Evolutionary conservation across 202 grass and related monocot species (phyloP), one percentile per base, ranked within the genome.

Genomic region (Miscanthus sacchariflorus): DNA sequence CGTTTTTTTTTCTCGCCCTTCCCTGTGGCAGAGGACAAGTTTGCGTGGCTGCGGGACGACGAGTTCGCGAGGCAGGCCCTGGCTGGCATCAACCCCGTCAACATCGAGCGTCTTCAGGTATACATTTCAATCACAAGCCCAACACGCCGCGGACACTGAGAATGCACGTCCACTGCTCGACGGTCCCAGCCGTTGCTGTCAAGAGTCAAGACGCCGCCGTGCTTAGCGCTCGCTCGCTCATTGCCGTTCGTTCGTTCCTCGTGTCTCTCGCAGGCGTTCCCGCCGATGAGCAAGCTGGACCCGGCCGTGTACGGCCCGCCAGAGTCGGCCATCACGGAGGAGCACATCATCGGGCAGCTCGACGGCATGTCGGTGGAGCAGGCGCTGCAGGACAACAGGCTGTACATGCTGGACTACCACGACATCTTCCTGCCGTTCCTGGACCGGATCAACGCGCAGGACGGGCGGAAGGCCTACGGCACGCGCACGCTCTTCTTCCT

Each of bases 401-500:
- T 98, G 1, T 98, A 96, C 91, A 92, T 96, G 70, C 64, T 98
- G 70, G 94, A 98, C 80, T 98, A 87, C 77, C 96, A 98, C 79
- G 96, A 98, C 50, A 87, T 95, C 50, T 96, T 93, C 87, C 67
- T 98, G 13, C 96, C 96, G 7, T 96, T 95, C 79, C 70, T 98
- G 39, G 91, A 96, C 59, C 35, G 84, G 77, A 95, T 98, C 88
- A 96, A 96, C 15, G 84, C 94, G 24, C 91, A 59, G 52, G 94
- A 98, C 25, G 94, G 94, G 59, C 87, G 94, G 1, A 98, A 96
- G 89, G 91, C 94, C 13, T 98, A 98, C 68, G 96, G 89, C 2
- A 95, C 96, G 45, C 92, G 96, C 76, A 89, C 96, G 68, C 77
- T 98, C 71, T 95, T 98, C 85, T 98, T 98, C 92, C 87, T 93